Evolutionary conservation across 2,329 filamentous ascomycete species (phyloP), one percentile per base, ranked within the genome.

Genomic region (Huntiella abstrusa): DNA sequence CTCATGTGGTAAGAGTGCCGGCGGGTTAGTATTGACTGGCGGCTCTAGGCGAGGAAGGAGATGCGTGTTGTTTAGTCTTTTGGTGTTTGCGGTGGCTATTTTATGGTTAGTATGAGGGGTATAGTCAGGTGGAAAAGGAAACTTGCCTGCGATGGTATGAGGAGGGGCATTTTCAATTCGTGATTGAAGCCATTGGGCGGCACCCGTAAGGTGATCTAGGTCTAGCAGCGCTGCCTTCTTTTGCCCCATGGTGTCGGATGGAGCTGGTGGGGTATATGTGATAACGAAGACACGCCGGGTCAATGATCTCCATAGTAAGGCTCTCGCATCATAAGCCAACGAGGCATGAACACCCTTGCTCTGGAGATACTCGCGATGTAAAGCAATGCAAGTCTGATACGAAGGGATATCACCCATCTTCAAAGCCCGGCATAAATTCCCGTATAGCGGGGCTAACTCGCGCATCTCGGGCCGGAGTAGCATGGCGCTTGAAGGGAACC

Each of bases 271-370:
- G n/a, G 77, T 71, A 52, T 87, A 91, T 12, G 75, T 82, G 10
- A 91, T 67, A 7, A 88, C 63, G 59, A 93, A 95, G 0, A 79
- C 75, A 53, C 77, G 80, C 28, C 86, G 75, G 13, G 81, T 74
- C 5, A 96, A 70, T 1, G 81, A 82, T 11, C 88, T 77, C 85
- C 85, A 94, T 10, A 93, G 73, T 2, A 92, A 67, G 1, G 84
- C 75, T 47, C 91, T 81, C 49, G 87, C 79, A 45, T 84, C 75
- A 55, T 83, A 83, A 3, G 76, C 71, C 8, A 95, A 66, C 11
- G 80, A 76, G 4, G 93, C 69, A 16, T 92, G 71, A 19, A 94
- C 70, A 1, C 83, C 79, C 57, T 78, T 81, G 35, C 73, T 69
- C 22, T 84, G 73, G 49, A 94, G 79, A 79, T 83, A 95, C 41